phyloP scores from a whole-genome alignment of 1,139 yeast species.

The Magnusiomyces paraingens region DNA sequence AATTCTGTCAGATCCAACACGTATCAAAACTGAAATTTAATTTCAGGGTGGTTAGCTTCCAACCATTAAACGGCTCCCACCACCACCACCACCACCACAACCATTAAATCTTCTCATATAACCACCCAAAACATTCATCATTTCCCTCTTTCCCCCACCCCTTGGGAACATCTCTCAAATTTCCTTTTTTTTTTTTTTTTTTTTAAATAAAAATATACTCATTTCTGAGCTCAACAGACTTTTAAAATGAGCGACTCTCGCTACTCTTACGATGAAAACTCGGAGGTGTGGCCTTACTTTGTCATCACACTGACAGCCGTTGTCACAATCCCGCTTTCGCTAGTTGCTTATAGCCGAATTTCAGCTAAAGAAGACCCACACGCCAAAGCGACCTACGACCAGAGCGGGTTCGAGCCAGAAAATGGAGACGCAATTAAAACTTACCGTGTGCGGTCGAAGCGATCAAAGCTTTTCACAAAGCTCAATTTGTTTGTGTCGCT shows the following conservation, averaged over 20 bases:
- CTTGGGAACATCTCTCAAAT: too few species aligned
- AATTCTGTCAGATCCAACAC: too few species aligned
- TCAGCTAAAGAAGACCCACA: conserved; percentile 10
- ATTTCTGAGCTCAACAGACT: background rate
- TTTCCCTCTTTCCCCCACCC: background rate
- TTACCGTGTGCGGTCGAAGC: conserved; percentile 37
- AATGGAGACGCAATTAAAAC: conserved; percentile 40
- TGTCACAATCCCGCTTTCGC: conserved; percentile 64
- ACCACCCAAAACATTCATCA: background rate
- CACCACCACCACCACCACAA: background rate
- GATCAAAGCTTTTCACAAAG: conserved; percentile 23
- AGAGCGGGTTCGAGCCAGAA: conserved; percentile 32
- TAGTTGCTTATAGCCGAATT: conserved; percentile 33
- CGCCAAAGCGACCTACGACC: conserved; percentile 4
- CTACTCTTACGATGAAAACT: conserved; percentile 72
- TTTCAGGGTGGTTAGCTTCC: too few species aligned
- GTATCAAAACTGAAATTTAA: too few species aligned
- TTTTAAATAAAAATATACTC: too few species aligned
- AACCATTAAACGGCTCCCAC: too few species aligned
- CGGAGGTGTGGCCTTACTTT: conserved; percentile 96
- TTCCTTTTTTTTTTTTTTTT: too few species aligned
- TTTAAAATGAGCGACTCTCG: conserved; percentile 36
- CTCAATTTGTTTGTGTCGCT: conserved; percentile 40
- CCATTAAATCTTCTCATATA: background rate
- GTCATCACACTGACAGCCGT: conserved; percentile 64